A percentile compares a stretch with the other conserved stretches of the same genome.
Conservation (phyloP, 2,329 filamentous ascomycete genomes). For the Colletotrichum sp. region DNA sequence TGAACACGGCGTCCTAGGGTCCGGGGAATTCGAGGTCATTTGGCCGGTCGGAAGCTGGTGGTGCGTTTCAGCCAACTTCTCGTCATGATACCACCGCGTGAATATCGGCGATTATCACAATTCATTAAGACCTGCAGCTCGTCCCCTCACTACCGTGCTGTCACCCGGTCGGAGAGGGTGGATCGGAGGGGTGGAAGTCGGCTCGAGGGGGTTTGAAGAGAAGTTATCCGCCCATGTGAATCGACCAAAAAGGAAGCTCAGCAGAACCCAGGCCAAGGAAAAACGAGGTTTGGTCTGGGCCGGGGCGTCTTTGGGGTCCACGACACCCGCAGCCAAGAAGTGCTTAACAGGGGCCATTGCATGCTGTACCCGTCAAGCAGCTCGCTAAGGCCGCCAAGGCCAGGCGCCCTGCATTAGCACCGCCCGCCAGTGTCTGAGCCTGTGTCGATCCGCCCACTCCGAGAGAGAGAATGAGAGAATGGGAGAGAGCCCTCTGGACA, state of each 20-base stretch:
- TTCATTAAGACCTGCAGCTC: neutral
- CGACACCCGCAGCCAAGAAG: conserved; percentile 2
- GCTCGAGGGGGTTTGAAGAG: neutral
- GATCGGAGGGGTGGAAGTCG: neutral
- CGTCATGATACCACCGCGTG: conserved; percentile 2
- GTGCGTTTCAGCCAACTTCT: neutral
- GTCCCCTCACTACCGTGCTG: neutral
- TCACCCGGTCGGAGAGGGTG: neutral
- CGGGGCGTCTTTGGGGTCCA: neutral
- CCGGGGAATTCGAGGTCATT: neutral
- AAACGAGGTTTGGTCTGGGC: neutral
- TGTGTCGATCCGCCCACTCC: conserved; percentile 6
- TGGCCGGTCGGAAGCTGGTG: neutral
- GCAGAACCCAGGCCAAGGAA: neutral
- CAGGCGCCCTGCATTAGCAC: conserved; percentile 18
- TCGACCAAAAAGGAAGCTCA: neutral
- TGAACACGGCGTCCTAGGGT: neutral
- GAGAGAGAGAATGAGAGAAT: neutral
- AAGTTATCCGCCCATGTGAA: neutral
- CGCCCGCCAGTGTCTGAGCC: conserved; percentile 11
- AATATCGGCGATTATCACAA: neutral
- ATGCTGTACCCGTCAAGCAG: conserved; percentile 10
- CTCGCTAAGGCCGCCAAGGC: conserved; percentile 16
- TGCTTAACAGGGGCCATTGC: neutral
- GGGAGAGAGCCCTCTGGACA: neutral